Evolutionary conservation across 441 rosid genomes (phyloP), one percentile per base, ranked within the genome.

Genomic region (Jatropha multifida): DNA sequence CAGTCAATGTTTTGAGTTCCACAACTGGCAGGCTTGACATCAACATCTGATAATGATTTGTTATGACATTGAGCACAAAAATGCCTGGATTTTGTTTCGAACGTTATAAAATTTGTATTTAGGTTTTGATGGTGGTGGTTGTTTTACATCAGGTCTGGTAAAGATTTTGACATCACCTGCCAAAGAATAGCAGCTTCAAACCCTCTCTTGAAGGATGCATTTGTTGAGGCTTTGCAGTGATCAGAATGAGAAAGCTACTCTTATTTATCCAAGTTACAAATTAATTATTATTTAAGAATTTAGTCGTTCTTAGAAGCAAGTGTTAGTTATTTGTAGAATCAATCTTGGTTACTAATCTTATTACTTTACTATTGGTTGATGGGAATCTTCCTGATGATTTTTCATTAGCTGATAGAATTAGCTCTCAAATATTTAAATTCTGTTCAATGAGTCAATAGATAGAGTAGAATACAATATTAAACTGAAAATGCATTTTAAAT

Each of bases 151-250:
- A 93, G 99, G 69, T 92, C 96, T 48, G 99, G 99, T 76, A 82
- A 86, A 81, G 97, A 92, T 64, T 87, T 94, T 65, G 90, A 94
- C 88, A 91, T 91, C 83, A 87, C 92, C 18, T 80, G 88, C 67
- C 93, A 87, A 66, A 87, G 97, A 80, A 88, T 92, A 14, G 99
- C 99, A 4, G 97, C 96, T 46, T 93, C 98, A 46, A 96, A 94
- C 78, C 88, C 89, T 42, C 83, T 68, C 60, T 81, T 94, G 65
- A 92, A 89, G 88, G 97, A 89, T 76, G 84, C 86, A 59, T 93
- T 96, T 77, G 83, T 86, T 7, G 87, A 90, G 83, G 90, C 86
- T 58, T 82, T 93, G 88, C 83, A 65, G 77, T 81, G 79, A 64
- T 74, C 83, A 49, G 88, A 83, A 77, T 84, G 80, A 87, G 78